phyloP scores from a whole-genome alignment of 2,329 filamentous ascomycete genomes.

The Ophiostoma ulmi region DNA sequence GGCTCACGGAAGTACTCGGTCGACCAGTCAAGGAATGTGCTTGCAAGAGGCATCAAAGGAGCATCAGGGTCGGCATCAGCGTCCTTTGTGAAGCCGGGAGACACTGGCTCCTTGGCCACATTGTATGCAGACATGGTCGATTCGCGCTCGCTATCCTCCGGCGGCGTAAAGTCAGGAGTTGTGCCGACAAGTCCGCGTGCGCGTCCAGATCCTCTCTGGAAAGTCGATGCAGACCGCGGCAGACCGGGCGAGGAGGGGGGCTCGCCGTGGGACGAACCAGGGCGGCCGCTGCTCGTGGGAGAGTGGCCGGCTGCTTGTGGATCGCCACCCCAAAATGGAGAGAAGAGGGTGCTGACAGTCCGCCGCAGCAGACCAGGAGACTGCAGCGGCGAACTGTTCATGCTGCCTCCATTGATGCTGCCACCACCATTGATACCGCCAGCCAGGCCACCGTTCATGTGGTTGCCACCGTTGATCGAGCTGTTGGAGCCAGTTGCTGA shows the following conservation, averaged over 20 bases:
- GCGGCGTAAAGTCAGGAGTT: conserved; percentile 47
- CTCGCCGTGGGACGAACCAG: conserved; percentile 22
- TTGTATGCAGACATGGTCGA: conserved; percentile 67
- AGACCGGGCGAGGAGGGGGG: conserved; percentile 33
- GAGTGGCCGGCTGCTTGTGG: conserved; percentile 29
- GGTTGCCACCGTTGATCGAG: neutral
- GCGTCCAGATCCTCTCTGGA: conserved; percentile 23
- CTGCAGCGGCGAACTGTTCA: conserved; percentile 41
- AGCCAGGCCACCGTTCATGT: neutral
- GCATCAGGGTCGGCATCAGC: conserved; percentile 45
- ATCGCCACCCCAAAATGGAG: conserved; percentile 49
- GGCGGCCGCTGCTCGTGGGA: conserved; percentile 9
- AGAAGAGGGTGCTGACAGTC: conserved; percentile 60
- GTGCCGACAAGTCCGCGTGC: conserved; percentile 26
- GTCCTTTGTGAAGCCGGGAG: conserved; percentile 65
- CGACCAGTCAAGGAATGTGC: conserved; percentile 89
- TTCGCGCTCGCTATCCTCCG: conserved; percentile 68
- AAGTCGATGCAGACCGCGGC: conserved; percentile 35
- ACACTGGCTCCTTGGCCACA: conserved; percentile 70
- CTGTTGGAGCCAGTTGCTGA: conserved; percentile 24
- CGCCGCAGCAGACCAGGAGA: conserved; percentile 57
- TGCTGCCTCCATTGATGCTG: conserved; percentile 18
- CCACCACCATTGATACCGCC: conserved; percentile 3
- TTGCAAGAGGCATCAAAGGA: conserved; percentile 69
- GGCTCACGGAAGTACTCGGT: conserved; percentile 97